A percentile compares a stretch with the other conserved stretches of the same genome.
Evolutionary conservation across 768 basidiomycete genomes (phyloP).

Genomic region (Mycena belliarum): DNA sequence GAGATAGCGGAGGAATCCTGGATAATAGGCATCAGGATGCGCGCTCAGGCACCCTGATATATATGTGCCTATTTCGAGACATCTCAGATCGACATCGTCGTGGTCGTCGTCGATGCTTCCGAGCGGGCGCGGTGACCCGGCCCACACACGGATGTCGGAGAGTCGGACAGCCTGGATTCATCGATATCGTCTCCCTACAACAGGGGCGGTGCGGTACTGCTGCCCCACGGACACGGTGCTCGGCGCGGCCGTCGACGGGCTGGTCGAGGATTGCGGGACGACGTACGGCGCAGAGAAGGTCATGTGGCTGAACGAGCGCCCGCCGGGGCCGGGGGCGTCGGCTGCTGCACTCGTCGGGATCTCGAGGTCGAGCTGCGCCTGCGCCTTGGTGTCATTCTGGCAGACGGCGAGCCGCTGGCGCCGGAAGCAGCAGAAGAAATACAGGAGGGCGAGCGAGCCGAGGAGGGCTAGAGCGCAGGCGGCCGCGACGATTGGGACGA

Average conservation of each 20-base stretch:
- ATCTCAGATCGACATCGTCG: neutral
- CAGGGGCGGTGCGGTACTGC: constrained; percentile 8
- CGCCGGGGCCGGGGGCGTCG: no score
- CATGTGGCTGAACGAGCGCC: constrained; percentile 19
- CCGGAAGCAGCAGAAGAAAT: neutral
- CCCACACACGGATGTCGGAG: neutral
- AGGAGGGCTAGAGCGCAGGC: neutral
- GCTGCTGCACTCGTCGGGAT: neutral
- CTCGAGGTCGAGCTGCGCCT: neutral
- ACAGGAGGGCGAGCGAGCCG: neutral
- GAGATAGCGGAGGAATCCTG: no score
- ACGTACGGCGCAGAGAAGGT: constrained; percentile 18
- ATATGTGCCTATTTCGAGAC: neutral
- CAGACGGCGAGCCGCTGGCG: neutral
- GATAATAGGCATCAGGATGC: no score
- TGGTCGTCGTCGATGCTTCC: no score
- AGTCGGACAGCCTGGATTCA: no score
- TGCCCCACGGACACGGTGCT: constrained; percentile 20
- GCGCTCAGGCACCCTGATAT: no score
- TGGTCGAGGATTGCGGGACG: constrained; percentile 5
- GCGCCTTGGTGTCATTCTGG: neutral
- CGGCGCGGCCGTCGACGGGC: constrained; percentile 11
- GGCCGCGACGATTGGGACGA: constrained; percentile 7
- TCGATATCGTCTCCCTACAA: neutral
- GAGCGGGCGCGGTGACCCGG: no score